Base-by-base conservation (phyloP, 257 asterid species). In the Gentiana dahurica region DNA sequence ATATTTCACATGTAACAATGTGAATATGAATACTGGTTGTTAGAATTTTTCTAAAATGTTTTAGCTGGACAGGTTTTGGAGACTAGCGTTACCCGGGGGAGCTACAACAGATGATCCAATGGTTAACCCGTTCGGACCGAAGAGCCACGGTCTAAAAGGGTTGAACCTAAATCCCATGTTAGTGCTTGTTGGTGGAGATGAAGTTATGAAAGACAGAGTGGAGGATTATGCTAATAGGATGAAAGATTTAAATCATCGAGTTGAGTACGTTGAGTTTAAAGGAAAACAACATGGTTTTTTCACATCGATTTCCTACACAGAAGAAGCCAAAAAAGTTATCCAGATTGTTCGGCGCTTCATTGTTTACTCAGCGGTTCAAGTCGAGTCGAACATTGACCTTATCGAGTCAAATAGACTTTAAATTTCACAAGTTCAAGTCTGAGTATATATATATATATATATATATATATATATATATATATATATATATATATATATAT, bases 71-170 rank as follows among this genome's bases (percentile, higher is more conserved):
- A 71, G 75, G 15, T 65, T 61, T 36, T 71, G 75, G 75, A 71
- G 75, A 51, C 7, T 70, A 12, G 53, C 75, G 8, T 4, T 70
- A 1, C 75, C 75, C 36, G 4, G 11, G 4, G 71, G 71, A 13
- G 57, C 58, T 3, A 24, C 46, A 34, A 45, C 44, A 37, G 71
- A 71, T 60, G 65, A 71, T 43, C 68, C 75, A 34, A 9, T 65
- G 57, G 71, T 36, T 6, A 65, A 71, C 58, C 75, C 68, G 15
- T 56, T 60, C 41, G 75, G 75, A 15, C 62, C 71, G 15, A 34
- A 44, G 24, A 57, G 68, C 36, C 68, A 53, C n/a, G 65, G 59
- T 12, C 65, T 65, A 1, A 60, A 61, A 63, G 57, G 64, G 1
- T 37, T 61, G 34, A 47, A 36, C 6, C 54, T 71, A 9, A 65